These are phyloP conservation scores for Capsella rubella DNA, from an alignment of 441 rosid genomes.

Conservation along the genomic window DNA sequence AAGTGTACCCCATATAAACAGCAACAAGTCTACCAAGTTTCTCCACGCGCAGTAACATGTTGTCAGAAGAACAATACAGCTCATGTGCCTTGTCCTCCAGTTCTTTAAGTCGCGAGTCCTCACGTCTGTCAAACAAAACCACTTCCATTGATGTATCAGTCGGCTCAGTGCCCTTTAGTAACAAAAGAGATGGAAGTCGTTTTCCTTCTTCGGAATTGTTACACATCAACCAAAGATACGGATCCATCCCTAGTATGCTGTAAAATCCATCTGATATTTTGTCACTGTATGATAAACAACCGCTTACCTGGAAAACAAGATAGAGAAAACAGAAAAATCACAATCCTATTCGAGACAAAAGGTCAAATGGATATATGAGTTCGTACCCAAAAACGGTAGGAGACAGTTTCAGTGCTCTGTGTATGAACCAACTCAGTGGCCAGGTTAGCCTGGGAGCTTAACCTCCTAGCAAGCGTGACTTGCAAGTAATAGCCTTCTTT, in stretches of 20 bases:
- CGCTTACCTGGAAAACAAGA: constrained; percentile 67
- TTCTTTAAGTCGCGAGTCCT: constrained; percentile 80
- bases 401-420: constrained; percentile 61
- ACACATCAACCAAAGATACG: constrained; percentile 93
- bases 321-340: constrained; percentile 3
- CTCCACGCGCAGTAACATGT: constrained; percentile 74
- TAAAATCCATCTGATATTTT: constrained; percentile 93
- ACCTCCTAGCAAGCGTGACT: constrained; percentile 76
- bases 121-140: constrained; percentile 75
- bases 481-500: constrained; percentile 77
- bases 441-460: constrained; percentile 71
- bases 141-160: constrained; percentile 87
- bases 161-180: constrained; percentile 78
- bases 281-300: constrained; percentile 87
- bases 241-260: constrained; percentile 93
- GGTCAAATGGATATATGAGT: not conserved
- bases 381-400: constrained; percentile 54
- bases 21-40: constrained; percentile 90
- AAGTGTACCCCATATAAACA: constrained; percentile 82
- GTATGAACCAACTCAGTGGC: constrained; percentile 51
- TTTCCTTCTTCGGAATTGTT: constrained; percentile 72
- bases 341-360: not conserved
- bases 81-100: constrained; percentile 90
- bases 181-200: constrained; percentile 68
- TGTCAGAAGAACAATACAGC: constrained; percentile 75